Evolutionary conservation across 345 rosid genomes (phyloP).

Genomic region (Citrus australasica): DNA sequence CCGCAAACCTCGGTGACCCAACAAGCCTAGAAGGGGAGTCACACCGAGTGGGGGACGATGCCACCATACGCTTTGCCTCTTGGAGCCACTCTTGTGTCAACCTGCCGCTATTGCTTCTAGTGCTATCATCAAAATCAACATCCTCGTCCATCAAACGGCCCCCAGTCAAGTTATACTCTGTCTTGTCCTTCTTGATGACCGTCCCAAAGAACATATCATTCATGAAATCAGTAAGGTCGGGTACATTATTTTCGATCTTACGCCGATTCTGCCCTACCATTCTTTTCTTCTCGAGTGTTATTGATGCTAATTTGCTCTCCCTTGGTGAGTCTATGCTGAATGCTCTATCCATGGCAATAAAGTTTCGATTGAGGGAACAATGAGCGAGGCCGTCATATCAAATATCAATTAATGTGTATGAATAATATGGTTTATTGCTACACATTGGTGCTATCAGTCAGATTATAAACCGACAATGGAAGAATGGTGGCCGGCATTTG

Average conservation of each 20-base stretch:
- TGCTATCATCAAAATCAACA: constrained; percentile 47
- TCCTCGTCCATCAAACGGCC: constrained; percentile 24
- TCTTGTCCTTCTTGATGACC: constrained; percentile 24
- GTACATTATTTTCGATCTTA: constrained; percentile 15
- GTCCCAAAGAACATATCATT: constrained; percentile 65
- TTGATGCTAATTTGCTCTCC: constrained; percentile 15
- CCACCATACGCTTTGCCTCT: constrained; percentile 54
- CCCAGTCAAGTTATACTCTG: constrained; percentile 43
- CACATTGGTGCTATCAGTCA: constrained; percentile 8
- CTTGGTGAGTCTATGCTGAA: constrained; percentile 19
- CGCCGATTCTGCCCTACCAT: constrained; percentile 6
- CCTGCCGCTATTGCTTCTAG: constrained; percentile 56
- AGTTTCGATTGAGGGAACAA: no score
- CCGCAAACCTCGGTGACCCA: constrained; percentile 49
- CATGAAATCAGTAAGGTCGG: constrained; percentile 70
- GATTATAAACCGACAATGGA: neutral
- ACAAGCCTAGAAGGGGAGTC: constrained; percentile 43
- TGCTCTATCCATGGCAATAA: constrained; percentile 23
- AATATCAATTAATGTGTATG: neutral
- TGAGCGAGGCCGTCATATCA: neutral
- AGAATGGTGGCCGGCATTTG: constrained; percentile 17
- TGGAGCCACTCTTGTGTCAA: constrained; percentile 57
- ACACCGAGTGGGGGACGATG: constrained; percentile 38
- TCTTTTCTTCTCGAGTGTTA: constrained; percentile 27
- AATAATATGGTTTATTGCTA: neutral